A percentile compares a stretch with the other conserved stretches of the same genome.
Conservation (phyloP, 2,329 filamentous ascomycete genomes). For the Aspergillus sclerotialis region DNA sequence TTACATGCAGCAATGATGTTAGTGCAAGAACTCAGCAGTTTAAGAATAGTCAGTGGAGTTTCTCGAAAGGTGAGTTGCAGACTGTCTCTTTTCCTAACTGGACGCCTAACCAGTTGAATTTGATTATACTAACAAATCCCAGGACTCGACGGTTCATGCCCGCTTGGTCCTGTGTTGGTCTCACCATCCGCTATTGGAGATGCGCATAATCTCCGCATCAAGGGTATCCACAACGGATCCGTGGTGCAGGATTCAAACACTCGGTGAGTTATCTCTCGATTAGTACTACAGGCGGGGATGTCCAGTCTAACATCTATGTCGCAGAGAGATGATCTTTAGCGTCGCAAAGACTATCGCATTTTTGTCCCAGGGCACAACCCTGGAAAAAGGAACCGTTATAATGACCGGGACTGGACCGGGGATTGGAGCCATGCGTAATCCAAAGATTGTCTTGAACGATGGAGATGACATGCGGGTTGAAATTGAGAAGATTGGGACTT, state of each 20-base stretch:
- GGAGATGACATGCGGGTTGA: constrained; percentile 35
- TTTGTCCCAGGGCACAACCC: constrained; percentile 32
- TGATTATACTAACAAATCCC: no score
- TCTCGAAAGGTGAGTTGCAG: constrained; percentile 31
- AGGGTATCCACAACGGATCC: constrained; percentile 28
- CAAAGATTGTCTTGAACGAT: constrained; percentile 31
- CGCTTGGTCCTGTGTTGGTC: constrained; percentile 33
- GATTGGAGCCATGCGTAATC: constrained; percentile 36
- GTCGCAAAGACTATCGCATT: constrained; percentile 30
- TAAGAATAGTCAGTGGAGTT: constrained; percentile 35
- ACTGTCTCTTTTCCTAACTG: no score
- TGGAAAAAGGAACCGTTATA: constrained; percentile 32
- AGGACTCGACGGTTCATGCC: constrained; percentile 29
- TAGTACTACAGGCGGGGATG: no score
- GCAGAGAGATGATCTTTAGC: constrained; percentile 35
- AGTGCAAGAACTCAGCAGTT: constrained; percentile 32
- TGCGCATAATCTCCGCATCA: constrained; percentile 26
- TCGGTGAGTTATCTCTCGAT: no score
- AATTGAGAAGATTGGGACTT: constrained; percentile 30
- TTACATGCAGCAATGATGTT: constrained; percentile 36
- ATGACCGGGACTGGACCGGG: constrained; percentile 37
- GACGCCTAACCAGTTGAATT: no score
- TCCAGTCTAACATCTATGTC: no score
- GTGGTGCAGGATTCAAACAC: constrained; percentile 32
- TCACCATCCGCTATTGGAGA: constrained; percentile 23